Evolutionary conservation across 2,329 filamentous ascomycete species (phyloP).

Genomic region (Akanthomyces lecanii): DNA sequence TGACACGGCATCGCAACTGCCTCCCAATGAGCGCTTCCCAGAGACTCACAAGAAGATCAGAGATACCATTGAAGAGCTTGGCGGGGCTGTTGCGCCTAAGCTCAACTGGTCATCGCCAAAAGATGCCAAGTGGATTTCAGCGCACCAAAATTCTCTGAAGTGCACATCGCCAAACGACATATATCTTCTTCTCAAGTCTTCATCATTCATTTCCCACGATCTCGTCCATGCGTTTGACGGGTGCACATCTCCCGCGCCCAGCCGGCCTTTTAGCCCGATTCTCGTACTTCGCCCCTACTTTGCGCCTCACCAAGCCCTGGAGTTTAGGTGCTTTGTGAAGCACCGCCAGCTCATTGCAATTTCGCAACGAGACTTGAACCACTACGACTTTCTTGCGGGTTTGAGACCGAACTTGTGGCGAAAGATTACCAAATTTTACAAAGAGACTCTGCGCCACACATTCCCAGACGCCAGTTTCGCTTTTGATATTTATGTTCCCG

Average conservation of each 20-base stretch:
- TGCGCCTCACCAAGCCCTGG: slow-evolving; percentile 81
- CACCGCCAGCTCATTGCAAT: slow-evolving; percentile 75
- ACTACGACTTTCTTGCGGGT: slow-evolving; percentile 73
- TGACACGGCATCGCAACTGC: slow-evolving; percentile 33
- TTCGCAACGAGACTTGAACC: slow-evolving; percentile 83
- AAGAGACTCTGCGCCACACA: slow-evolving; percentile 64
- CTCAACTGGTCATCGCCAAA: slow-evolving; percentile 97
- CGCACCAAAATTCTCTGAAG: slow-evolving; percentile 81
- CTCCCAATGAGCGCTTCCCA: slow-evolving; percentile 56
- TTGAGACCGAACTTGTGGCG: slow-evolving; percentile 62
- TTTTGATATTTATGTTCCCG: slow-evolving; percentile 90
- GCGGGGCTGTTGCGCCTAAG: slow-evolving; percentile 84
- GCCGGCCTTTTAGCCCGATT: slow-evolving; percentile 61
- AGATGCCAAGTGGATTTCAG: slow-evolving; percentile 89
- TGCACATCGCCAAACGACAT: slow-evolving; percentile 86
- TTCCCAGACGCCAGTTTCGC: slow-evolving; percentile 82
- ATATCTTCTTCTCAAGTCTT: slow-evolving; percentile 90
- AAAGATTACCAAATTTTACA: slow-evolving; percentile 75
- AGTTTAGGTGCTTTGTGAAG: slow-evolving; percentile 95
- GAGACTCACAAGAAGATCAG: slow-evolving; percentile 75
- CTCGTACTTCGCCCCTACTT: slow-evolving; percentile 87
- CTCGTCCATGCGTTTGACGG: slow-evolving; percentile 90
- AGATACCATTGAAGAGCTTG: slow-evolving; percentile 72
- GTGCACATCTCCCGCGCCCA: slow-evolving; percentile 38
- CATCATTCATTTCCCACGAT: slow-evolving; percentile 91